These are phyloP conservation scores for Herpetomonas muscarum DNA, from an alignment of 208 protist genomes.

Conservation along the genomic window DNA sequence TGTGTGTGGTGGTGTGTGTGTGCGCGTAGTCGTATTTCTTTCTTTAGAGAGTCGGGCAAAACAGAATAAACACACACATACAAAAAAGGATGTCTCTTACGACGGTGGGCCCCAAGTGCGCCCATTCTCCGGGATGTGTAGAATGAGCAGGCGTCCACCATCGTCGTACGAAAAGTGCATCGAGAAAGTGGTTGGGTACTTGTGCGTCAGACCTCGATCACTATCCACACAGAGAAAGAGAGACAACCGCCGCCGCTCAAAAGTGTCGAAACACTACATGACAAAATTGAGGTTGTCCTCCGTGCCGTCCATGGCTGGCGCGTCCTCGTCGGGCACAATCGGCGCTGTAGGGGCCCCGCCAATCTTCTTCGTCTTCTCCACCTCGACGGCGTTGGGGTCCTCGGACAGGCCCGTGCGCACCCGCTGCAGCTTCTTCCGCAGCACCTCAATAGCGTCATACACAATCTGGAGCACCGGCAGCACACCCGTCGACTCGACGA, in stretches of 20 bases:
- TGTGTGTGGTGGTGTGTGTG: too few species aligned
- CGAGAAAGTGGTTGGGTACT: too few species aligned
- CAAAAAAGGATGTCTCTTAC: too few species aligned
- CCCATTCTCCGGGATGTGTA: too few species aligned
- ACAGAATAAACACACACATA: too few species aligned
- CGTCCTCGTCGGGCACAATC: constrained; percentile 80
- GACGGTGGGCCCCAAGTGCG: too few species aligned
- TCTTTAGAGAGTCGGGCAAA: too few species aligned
- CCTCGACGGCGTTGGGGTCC: constrained; percentile 58
- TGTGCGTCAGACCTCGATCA: too few species aligned
- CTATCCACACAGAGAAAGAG: not conserved
- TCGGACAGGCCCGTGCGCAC: constrained; percentile 64
- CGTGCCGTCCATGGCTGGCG: constrained; percentile 49
- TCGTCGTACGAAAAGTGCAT: too few species aligned
- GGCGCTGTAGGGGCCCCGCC: constrained; percentile 80
- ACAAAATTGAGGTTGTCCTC: constrained; percentile 86
- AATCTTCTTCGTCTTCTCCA: constrained; percentile 65
- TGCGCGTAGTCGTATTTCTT: too few species aligned
- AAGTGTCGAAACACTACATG: constrained; percentile 71
- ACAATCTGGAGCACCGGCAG: constrained; percentile 85
- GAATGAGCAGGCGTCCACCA: too few species aligned
- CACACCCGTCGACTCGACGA: constrained; percentile 89
- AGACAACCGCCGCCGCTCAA: too few species aligned
- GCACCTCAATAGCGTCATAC: constrained; percentile 74
- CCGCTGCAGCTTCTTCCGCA: constrained; percentile 75